phyloP scores from a whole-genome alignment of 345 rosid species.

The Rhodamnia rubescens region DNA sequence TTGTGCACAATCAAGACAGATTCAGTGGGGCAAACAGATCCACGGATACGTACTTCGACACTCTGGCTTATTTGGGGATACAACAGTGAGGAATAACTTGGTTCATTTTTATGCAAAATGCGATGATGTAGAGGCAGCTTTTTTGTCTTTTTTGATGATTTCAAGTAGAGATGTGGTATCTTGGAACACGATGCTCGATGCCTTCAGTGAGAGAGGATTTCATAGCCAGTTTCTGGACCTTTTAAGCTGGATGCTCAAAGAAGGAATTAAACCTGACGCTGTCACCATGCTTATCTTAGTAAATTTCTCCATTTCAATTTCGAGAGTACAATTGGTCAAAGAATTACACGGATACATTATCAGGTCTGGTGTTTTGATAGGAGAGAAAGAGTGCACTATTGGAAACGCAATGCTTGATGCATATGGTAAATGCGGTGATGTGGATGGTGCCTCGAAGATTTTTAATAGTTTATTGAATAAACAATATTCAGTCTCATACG shows the following conservation, averaged over 20 bases:
- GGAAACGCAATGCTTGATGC: conserved; percentile 65
- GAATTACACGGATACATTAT: conserved; percentile 66
- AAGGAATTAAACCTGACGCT: conserved; percentile 38
- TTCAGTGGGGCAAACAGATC: conserved; percentile 37
- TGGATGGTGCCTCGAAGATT: conserved; percentile 45
- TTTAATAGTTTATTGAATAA: conserved; percentile 38
- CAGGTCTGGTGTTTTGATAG: conserved; percentile 28
- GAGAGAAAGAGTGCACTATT: conserved; percentile 26
- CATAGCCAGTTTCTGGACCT: conserved; percentile 29
- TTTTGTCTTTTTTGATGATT: conserved; percentile 28
- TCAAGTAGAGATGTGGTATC: conserved; percentile 40
- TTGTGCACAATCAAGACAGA: conserved; percentile 38
- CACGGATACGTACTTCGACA: conserved; percentile 37
- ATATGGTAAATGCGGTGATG: conserved; percentile 57
- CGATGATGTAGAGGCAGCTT: conserved; percentile 37
- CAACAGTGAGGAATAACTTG: conserved; percentile 35
- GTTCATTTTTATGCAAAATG: conserved; percentile 61
- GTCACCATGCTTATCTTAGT: conserved; percentile 35
- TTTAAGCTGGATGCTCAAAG: conserved; percentile 33
- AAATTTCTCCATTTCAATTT: conserved; percentile 16
- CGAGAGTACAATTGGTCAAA: conserved; percentile 34
- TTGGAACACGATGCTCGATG: conserved; percentile 57
- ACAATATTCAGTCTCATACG: conserved; percentile 38
- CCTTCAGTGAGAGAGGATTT: conserved; percentile 22
- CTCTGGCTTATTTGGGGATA: conserved; percentile 21